These are phyloP conservation scores for Linderniella brevidens DNA, from an alignment of 257 asterid species.

Conservation along the genomic window DNA sequence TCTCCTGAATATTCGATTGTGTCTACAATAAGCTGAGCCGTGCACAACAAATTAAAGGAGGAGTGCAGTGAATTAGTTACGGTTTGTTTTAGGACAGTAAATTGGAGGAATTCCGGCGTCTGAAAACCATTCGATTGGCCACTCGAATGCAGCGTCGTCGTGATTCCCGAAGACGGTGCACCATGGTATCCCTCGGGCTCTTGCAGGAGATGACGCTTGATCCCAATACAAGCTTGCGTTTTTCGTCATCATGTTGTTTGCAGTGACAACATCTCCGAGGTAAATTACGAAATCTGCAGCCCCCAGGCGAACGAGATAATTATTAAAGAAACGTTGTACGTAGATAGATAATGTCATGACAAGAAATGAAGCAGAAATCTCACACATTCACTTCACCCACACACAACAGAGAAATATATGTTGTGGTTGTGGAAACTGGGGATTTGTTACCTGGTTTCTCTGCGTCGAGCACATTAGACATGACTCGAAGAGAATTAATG, in stretches of 20 bases:
- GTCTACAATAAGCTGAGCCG: not conserved
- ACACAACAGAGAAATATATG: too few species aligned
- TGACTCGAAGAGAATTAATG: constrained; percentile 31
- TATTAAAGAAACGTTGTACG: too few species aligned
- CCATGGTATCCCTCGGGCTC: constrained; percentile 57
- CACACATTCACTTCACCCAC: too few species aligned
- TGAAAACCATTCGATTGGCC: constrained; percentile 97
- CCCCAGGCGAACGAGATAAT: not conserved
- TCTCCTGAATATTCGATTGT: constrained; percentile 15
- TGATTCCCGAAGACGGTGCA: constrained; percentile 76
- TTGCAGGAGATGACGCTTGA: constrained; percentile 61
- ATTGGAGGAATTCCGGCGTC: constrained; percentile 44
- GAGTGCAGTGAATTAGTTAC: constrained; percentile 11
- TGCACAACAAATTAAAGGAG: not conserved
- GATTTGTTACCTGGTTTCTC: constrained; percentile 48
- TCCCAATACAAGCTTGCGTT: constrained; percentile 82
- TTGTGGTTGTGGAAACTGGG: too few species aligned
- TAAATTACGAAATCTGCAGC: constrained; percentile 63
- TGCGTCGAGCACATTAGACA: constrained; percentile 48
- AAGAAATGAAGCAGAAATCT: not conserved
- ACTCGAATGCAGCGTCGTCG: constrained; percentile 73
- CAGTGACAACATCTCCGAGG: constrained; percentile 82
- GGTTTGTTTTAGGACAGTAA: constrained; percentile 20
- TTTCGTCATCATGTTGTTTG: constrained; percentile 49
- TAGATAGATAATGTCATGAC: too few species aligned